Evolutionary conservation across 768 basidiomycete genomes (phyloP), one percentile per base, ranked within the genome.

Genomic region (Russula ochroleuca): DNA sequence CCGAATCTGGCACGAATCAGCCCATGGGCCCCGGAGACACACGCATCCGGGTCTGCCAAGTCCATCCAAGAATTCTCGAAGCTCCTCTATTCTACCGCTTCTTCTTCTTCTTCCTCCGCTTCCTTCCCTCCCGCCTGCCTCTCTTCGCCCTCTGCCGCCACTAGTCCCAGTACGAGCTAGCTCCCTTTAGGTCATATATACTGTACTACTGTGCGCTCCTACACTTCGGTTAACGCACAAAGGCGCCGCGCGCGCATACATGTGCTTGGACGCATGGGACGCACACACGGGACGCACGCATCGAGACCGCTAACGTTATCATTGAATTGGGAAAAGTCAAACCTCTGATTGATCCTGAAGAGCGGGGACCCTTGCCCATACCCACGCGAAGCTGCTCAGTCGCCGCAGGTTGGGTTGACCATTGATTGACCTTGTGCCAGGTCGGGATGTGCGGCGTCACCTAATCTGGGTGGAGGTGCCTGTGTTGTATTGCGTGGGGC

Each of bases 41-140:
- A 45, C 41, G 2, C 33, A 35, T 57, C 43, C 45, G 57, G 57
- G 45, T 57, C 38, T 19, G n/a, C 10, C 37, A n/a, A 35, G 19
- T 54, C 52, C 43, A 38, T 53, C 59, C 41, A 41, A 43, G 52
- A 61, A 37, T 61, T 61, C 51, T 52, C 59, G 50, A 60, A 60
- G 50, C 19, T n/a, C 23, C 19, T 8, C 28, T 6, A 5, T 38
- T 38, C 35, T 19, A 15, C 47, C 48, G 21, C 21, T 28, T 23
- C 14, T 25, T 51, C 3, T 14, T 17, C 40, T 5, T 10, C 25
- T 11, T 8, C n/a, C 25, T 21, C 19, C 28, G 5, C 17, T 19
- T 11, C 52, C 21, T n/a, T 9, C n/a, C 5, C 33, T 10, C 2
- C 19, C 19, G 17, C n/a, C 33, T 21, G 33, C 51, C 11, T 33